Percentiles rank a stretch among this genome's conserved stretches.
These are phyloP conservation scores for Elasticomyces elasticus DNA, from an alignment of 495 filamentous ascomycete genomes.

Conservation along the genomic window DNA sequence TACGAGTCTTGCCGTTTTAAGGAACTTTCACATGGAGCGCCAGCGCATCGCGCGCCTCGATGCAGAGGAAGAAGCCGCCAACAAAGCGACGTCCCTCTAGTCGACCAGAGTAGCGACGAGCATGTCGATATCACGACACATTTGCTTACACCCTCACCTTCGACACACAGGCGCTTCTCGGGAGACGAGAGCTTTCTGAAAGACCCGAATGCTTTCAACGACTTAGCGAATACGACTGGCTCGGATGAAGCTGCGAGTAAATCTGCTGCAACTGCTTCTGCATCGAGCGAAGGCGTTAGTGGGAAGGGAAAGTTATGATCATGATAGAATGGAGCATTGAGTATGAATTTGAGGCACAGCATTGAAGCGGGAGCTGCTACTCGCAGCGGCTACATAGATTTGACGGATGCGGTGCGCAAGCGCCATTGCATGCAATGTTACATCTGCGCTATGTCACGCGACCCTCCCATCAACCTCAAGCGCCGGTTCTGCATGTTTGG, in stretches of 20 bases:
- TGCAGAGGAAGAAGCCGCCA: background rate
- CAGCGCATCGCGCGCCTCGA: background rate
- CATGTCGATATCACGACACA: background rate
- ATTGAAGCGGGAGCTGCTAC: background rate
- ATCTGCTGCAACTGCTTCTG: background rate
- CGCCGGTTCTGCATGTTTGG: background rate
- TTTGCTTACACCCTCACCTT: conserved; percentile 12
- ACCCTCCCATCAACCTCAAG: background rate
- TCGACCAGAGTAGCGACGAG: too few species aligned
- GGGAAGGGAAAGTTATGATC: conserved; percentile 5
- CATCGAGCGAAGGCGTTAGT: conserved; percentile 4
- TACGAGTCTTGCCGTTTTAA: conserved; percentile 8
- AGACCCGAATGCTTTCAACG: conserved; percentile 25
- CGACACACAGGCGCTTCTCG: conserved; percentile 23
- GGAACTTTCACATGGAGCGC: conserved; percentile 19
- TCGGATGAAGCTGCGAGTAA: background rate
- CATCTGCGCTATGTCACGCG: background rate
- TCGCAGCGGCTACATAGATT: background rate
- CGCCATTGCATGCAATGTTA: background rate
- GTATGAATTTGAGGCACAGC: background rate
- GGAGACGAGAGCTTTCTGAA: conserved; percentile 26
- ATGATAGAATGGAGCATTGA: background rate
- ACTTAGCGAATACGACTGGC: conserved; percentile 14
- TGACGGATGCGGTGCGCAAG: background rate
- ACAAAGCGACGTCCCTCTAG: too few species aligned